Conservation (phyloP, 2,329 filamentous ascomycete genomes). For the Fusarium torreyae region DNA sequence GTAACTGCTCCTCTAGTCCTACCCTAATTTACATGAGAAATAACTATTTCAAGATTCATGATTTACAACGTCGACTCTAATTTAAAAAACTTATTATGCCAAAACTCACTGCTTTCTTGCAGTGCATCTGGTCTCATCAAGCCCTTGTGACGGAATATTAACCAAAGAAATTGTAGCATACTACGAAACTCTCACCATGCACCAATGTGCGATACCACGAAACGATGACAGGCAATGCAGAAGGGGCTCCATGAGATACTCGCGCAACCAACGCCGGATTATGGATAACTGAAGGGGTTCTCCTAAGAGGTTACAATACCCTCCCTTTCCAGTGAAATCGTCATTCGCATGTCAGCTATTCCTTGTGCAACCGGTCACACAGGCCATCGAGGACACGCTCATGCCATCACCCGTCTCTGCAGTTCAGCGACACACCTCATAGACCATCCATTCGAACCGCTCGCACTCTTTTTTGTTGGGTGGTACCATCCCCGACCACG, state of each 20-base stretch:
- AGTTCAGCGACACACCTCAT: conserved; percentile 20
- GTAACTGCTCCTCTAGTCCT: neutral
- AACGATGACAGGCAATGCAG: neutral
- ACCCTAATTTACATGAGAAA: neutral
- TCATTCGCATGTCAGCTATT: conserved; percentile 11
- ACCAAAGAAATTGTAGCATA: neutral
- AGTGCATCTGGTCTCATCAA: neutral
- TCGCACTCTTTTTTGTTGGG: conserved; percentile 4
- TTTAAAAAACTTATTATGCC: neutral
- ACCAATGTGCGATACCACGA: neutral
- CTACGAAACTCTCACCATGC: neutral
- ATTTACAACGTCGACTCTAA: neutral
- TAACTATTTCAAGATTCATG: neutral
- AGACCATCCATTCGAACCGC: conserved; percentile 7
- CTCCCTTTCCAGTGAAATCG: conserved; percentile 2
- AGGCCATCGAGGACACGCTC: conserved; percentile 36
- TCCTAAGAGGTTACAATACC: neutral
- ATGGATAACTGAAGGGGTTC: neutral
- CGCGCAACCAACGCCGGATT: neutral
- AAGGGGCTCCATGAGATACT: neutral
- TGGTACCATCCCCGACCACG: conserved; percentile 7
- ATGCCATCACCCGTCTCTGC: conserved; percentile 44
- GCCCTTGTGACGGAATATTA: neutral
- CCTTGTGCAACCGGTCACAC: conserved; percentile 29
- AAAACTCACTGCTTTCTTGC: neutral